Conservation (phyloP, 768 basidiomycete species). For the Nevesoporus exiguus region DNA sequence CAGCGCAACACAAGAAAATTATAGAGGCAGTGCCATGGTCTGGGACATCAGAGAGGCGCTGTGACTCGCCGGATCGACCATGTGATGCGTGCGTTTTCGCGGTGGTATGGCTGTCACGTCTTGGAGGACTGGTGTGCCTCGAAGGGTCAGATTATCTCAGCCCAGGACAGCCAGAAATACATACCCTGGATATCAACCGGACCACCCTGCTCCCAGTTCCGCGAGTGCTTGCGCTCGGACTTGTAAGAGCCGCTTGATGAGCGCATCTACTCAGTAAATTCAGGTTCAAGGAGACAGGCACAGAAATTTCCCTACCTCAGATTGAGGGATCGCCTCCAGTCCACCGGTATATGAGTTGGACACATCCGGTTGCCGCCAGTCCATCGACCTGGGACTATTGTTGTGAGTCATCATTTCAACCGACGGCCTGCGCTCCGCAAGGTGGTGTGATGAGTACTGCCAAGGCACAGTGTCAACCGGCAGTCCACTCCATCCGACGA, state of each 20-base stretch:
- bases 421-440: constrained; percentile 32
- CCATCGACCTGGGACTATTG: constrained; percentile 32
- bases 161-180: constrained; percentile 8
- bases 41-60: constrained; percentile 52
- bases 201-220: constrained; percentile 57
- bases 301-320: constrained; percentile 28
- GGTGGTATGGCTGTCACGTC: constrained; percentile 51
- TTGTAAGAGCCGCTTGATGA: constrained; percentile 38
- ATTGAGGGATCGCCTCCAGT: constrained; percentile 32
- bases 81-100: constrained; percentile 64
- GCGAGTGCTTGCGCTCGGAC: constrained; percentile 54
- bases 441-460: constrained; percentile 33
- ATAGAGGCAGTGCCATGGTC: constrained; percentile 55
- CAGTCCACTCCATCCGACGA: constrained; percentile 9
- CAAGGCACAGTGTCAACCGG: constrained; percentile 20
- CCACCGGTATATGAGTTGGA: constrained; percentile 28
- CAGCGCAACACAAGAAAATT: constrained; percentile 24
- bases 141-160: constrained; percentile 7
- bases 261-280: constrained; percentile 35
- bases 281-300: constrained; percentile 17
- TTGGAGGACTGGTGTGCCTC: constrained; percentile 31
- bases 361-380: constrained; percentile 34
- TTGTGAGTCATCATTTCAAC: constrained; percentile 34
- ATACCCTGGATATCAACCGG: constrained; percentile 33
- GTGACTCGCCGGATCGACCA: constrained; percentile 54